These are phyloP conservation scores for Talaromyces wortmannii DNA, from an alignment of 495 filamentous ascomycete genomes.

Conservation along the genomic window DNA sequence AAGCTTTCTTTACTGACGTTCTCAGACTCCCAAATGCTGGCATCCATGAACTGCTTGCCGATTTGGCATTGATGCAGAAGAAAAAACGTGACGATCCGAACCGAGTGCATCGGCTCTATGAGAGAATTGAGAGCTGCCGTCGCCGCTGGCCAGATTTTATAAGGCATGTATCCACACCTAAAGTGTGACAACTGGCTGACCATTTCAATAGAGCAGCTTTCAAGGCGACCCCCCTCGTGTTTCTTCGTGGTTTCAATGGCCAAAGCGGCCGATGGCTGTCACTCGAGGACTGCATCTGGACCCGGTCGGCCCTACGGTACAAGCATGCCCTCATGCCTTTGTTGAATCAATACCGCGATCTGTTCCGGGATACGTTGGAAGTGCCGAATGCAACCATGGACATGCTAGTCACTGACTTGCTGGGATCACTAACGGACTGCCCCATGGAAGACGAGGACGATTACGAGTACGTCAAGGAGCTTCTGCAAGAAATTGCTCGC, in stretches of 20 bases:
- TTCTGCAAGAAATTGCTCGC: background rate
- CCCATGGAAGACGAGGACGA: background rate
- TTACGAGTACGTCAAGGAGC: background rate
- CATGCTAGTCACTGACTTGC: conserved; percentile 1
- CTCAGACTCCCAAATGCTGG: conserved; percentile 1
- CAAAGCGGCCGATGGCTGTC: background rate
- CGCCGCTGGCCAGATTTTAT: background rate
- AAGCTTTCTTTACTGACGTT: background rate
- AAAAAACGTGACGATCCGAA: background rate
- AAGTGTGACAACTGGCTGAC: background rate
- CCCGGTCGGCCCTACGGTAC: background rate
- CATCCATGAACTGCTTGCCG: background rate
- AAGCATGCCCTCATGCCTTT: conserved; percentile 1
- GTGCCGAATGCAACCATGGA: conserved; percentile 3
- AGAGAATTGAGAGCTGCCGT: conserved; percentile 4
- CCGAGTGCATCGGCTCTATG: background rate
- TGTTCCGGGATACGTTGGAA: background rate
- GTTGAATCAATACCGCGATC: conserved; percentile 2
- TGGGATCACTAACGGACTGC: background rate
- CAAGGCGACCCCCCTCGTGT: background rate
- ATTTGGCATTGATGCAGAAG: conserved; percentile 1
- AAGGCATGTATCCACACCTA: background rate
- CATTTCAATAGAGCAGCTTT: background rate
- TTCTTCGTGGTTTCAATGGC: background rate
- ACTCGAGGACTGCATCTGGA: background rate